These are phyloP conservation scores for Circinella minor DNA, from an alignment of 371 early-diverging fungal species.

Conservation along the genomic window DNA sequence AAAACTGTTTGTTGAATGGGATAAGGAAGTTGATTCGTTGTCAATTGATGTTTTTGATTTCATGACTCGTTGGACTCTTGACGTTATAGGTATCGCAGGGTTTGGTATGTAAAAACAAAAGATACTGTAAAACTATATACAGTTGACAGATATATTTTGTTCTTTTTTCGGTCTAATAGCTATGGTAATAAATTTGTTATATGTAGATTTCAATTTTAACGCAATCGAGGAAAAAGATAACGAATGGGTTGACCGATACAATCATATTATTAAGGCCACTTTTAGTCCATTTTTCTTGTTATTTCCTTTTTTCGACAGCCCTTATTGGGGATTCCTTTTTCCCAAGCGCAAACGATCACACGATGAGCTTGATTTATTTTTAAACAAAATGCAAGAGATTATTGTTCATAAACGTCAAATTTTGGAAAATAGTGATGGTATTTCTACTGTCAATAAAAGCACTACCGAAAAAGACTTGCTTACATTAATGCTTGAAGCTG, in stretches of 20 bases:
- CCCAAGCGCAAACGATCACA: constrained; percentile 20
- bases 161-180: background rate
- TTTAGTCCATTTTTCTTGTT: constrained; percentile 22
- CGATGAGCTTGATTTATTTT: constrained; percentile 12
- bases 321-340: constrained; percentile 24
- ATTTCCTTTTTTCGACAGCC: constrained; percentile 18
- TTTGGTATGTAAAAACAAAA: background rate
- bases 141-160: background rate
- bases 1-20: constrained; percentile 11
- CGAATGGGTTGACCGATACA: constrained; percentile 6
- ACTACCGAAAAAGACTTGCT: constrained; percentile 41
- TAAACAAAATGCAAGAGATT: constrained; percentile 12
- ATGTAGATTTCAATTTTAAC: constrained; percentile 16
- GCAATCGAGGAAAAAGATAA: constrained; percentile 13
- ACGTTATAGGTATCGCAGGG: constrained; percentile 17
- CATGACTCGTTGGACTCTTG: constrained; percentile 19
- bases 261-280: no score
- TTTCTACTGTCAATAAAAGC: no score
- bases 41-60: constrained; percentile 1
- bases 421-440: background rate
- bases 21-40: background rate
- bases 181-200: background rate
- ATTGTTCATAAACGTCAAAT: background rate
- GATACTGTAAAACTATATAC: background rate
- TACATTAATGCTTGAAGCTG: constrained; percentile 49